A percentile compares a stretch with the other conserved stretches of the same genome.
phyloP scores from a whole-genome alignment of 2,329 filamentous ascomycete genomes.

The Purpureocillium takamizusanense region DNA sequence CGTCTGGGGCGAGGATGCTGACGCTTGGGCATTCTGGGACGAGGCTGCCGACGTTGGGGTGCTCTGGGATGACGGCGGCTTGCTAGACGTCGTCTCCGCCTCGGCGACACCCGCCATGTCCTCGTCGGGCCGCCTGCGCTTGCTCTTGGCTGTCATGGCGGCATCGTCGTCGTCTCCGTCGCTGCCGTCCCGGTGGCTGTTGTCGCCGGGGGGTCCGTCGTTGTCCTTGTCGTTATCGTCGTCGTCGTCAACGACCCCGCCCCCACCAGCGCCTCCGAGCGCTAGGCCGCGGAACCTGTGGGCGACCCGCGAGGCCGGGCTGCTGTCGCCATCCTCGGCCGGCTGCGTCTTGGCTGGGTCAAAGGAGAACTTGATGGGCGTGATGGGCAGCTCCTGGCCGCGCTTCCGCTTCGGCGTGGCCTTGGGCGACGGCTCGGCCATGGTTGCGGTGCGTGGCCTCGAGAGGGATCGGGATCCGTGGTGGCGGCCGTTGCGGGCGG shows the following conservation, averaged over 20 bases:
- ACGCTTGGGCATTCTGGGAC: no score
- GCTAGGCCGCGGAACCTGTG: conserved; percentile 43
- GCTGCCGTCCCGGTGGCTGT: background rate
- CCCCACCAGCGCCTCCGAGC: conserved; percentile 38
- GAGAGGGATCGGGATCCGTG: no score
- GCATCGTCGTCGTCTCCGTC: background rate
- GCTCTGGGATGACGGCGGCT: no score
- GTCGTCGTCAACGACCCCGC: conserved; percentile 17
- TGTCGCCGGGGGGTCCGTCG: conserved; percentile 3
- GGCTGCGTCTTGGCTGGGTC: conserved; percentile 21
- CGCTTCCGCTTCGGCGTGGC: conserved; percentile 39
- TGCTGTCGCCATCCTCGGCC: conserved; percentile 38
- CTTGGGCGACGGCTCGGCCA: conserved; percentile 11
- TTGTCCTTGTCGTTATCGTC: conserved; percentile 19
- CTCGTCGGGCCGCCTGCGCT: conserved; percentile 5
- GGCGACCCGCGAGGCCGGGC: conserved; percentile 43
- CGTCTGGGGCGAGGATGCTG: no score
- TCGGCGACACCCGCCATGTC: conserved; percentile 5
- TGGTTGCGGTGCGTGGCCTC: background rate
- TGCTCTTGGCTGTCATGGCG: background rate
- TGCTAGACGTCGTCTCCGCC: conserved; percentile 15
- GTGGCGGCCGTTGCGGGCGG: no score
- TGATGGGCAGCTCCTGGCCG: conserved; percentile 22
- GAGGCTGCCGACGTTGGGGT: no score
- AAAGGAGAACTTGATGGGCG: conserved; percentile 38